Evolutionary conservation across 306 rosid species (phyloP), one percentile per base, ranked within the genome.

Genomic region (Begonia peltatifolia): DNA sequence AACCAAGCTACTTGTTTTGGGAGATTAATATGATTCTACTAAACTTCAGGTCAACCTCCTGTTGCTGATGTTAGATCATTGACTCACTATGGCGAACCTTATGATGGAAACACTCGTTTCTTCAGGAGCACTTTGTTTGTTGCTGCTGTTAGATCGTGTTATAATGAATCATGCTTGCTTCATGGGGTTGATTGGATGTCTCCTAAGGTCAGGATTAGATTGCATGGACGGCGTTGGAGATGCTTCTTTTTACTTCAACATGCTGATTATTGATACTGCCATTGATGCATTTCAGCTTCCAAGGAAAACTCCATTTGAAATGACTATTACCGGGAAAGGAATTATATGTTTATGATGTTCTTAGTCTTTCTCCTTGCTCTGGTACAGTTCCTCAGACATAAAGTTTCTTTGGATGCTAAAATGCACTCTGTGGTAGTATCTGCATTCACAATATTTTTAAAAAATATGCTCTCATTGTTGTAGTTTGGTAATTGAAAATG

Each of bases 141-240:
- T 66, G 87, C 94, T 55, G 95, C 84, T 1, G 97, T 90, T 63
- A 77, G 97, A 77, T 76, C 97, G 15, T 85, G 92, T 62, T 83
- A 85, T 71, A 80, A 82, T n/a, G 97, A 90, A 61, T 83, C 94
- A 59, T 79, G 80, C 71, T 70, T 90, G 82, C 95, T 90, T 70
- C 97, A 90, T 50, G 97, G 97, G 55, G 82, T 71, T 55, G 87
- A 90, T 11, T 85, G 97, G 97, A 85, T 85, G 95, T 69, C 97
- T 14, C 97, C 95, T 20, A 90, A 90, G 94, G 97, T 85, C 51
- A 66, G 74, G 53, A 58, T 50, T 18, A 8, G 43, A 38, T 62
- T 49, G 11, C 9, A 12, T 50, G 41, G 25, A 17, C 18, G 13
- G 9, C 18, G 54, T 53, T 13, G 6, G 1, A 13, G n/a, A 6